These are phyloP conservation scores for Leccinum truebloodii DNA, from an alignment of 768 basidiomycete genomes.

Conservation along the genomic window DNA sequence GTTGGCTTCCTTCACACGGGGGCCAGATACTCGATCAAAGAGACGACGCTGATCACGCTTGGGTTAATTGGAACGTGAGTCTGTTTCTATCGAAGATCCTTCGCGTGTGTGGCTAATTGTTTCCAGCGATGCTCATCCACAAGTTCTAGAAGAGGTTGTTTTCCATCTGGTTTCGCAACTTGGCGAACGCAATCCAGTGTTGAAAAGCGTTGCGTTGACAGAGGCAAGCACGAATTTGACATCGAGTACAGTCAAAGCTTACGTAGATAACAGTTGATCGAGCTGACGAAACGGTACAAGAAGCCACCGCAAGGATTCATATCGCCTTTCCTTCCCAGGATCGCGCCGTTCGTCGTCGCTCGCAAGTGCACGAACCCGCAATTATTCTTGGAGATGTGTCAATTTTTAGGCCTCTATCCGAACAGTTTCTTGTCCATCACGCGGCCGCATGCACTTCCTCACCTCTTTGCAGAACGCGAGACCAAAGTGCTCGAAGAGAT, in stretches of 20 bases:
- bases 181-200: constrained; percentile 63
- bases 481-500: constrained; percentile 59
- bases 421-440: constrained; percentile 65
- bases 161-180: constrained; percentile 66
- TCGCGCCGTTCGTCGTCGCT: constrained; percentile 65
- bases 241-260: constrained; percentile 1
- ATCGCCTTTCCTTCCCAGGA: constrained; percentile 64
- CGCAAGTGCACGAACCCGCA: constrained; percentile 59
- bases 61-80: constrained; percentile 53
- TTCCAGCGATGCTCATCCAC: constrained; percentile 47
- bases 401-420: constrained; percentile 59
- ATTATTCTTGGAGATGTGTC: constrained; percentile 63
- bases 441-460: constrained; percentile 64
- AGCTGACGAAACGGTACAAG: constrained; percentile 55
- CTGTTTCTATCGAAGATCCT: background rate
- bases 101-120: constrained; percentile 7
- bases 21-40: constrained; percentile 49
- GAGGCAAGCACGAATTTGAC: constrained; percentile 47
- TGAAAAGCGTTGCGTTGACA: constrained; percentile 67
- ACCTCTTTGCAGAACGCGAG: constrained; percentile 64
- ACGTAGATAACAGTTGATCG: constrained; percentile 48
- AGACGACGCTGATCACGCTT: constrained; percentile 63
- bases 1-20: constrained; percentile 48
- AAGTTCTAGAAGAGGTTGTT: constrained; percentile 59
- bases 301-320: constrained; percentile 67